Conservation (phyloP, 768 basidiomycete species). For the Pisolithus albus region DNA sequence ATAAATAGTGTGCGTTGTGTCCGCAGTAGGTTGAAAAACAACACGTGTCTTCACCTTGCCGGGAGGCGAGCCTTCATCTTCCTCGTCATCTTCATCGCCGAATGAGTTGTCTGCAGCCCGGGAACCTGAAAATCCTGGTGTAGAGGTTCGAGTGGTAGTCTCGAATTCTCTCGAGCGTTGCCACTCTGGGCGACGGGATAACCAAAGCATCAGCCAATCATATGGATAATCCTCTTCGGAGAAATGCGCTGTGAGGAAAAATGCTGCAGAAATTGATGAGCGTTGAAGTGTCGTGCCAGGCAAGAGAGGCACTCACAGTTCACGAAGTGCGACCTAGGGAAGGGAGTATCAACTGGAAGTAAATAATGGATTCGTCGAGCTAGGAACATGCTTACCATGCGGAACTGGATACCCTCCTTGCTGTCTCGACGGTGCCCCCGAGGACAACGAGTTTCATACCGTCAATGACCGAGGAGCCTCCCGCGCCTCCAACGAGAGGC, state of each 20-base stretch:
- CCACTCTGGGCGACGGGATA: constrained; percentile 81
- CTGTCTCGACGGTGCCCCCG: constrained; percentile 83
- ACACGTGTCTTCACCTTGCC: constrained; percentile 73
- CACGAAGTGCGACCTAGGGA: constrained; percentile 69
- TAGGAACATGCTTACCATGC: constrained; percentile 52
- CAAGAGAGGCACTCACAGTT: constrained; percentile 54
- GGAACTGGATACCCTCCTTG: constrained; percentile 72
- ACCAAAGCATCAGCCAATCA: constrained; percentile 90
- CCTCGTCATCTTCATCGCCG: constrained; percentile 38
- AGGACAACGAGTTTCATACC: constrained; percentile 87
- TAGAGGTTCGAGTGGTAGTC: constrained; percentile 71
- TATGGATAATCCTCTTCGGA: constrained; percentile 87
- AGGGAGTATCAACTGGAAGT: constrained; percentile 8
- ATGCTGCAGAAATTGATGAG: constrained; percentile 38
- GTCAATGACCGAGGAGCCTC: constrained; percentile 74
- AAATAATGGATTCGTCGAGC: background rate
- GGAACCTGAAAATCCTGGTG: constrained; percentile 46
- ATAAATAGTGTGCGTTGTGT: constrained; percentile 85
- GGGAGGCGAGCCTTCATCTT: constrained; percentile 43
- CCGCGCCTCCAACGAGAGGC: constrained; percentile 70
- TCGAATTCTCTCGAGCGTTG: constrained; percentile 86
- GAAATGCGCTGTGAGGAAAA: constrained; percentile 88
- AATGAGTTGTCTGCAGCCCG: constrained; percentile 50
- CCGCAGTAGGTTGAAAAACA: constrained; percentile 82
- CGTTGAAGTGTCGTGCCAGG: background rate